Conservation (phyloP, 2,329 filamentous ascomycete species). For the Colletotrichum coccodes region DNA sequence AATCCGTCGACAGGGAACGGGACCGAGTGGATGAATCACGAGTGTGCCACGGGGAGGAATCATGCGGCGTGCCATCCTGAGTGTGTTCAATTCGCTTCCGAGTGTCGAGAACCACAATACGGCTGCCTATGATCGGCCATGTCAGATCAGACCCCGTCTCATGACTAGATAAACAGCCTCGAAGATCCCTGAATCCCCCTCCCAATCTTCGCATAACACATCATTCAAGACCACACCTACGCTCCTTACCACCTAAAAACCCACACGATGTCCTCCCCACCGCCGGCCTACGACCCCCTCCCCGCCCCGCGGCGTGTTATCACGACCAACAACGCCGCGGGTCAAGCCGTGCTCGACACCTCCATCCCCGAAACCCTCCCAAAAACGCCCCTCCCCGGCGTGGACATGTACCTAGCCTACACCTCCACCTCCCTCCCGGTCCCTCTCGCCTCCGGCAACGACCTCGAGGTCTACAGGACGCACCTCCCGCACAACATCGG, state of each 20-base stretch:
- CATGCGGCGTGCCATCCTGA: too few relatives aligned
- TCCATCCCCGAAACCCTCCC: constrained; percentile 33
- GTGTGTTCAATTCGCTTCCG: too few relatives aligned
- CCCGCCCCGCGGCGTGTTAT: constrained; percentile 32
- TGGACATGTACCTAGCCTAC: constrained; percentile 39
- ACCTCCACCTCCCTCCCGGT: constrained; percentile 37
- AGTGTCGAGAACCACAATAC: too few relatives aligned
- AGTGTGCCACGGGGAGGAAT: too few relatives aligned
- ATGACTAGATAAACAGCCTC: too few relatives aligned
- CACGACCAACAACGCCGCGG: constrained; percentile 45
- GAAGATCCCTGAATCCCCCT: too few relatives aligned
- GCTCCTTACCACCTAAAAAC: neutral
- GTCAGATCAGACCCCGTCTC: too few relatives aligned
- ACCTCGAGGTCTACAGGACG: constrained; percentile 37
- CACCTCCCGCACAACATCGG: constrained; percentile 37
- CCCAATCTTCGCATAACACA: too few relatives aligned
- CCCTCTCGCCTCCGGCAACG: constrained; percentile 31
- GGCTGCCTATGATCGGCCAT: too few relatives aligned
- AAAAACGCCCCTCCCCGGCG: constrained; percentile 28
- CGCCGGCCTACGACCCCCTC: constrained; percentile 6
- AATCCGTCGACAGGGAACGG: too few relatives aligned
- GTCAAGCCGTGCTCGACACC: constrained; percentile 45
- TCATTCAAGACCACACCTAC: neutral
- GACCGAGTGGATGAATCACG: too few relatives aligned
- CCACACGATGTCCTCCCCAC: neutral